Evolutionary conservation across 2,329 filamentous ascomycete genomes (phyloP).

Genomic region (Penicillium sp.): DNA sequence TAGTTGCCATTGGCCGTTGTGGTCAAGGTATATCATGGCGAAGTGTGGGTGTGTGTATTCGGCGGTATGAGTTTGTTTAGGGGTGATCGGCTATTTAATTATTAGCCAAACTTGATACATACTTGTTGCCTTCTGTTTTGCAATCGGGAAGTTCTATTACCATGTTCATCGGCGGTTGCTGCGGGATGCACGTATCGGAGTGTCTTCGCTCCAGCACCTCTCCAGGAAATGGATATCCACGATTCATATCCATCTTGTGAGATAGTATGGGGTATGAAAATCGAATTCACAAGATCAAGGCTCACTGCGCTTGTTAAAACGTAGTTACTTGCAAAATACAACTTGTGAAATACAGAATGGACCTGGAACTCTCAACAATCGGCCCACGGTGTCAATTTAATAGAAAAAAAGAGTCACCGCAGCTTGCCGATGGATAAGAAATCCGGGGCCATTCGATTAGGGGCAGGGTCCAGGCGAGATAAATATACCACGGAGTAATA

Average conservation of each 20-base stretch:
- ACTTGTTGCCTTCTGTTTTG: not conserved
- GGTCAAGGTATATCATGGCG: constrained; percentile 40
- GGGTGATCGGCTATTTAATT: constrained; percentile 19
- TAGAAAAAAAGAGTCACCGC: constrained; percentile 1
- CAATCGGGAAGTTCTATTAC: constrained; percentile 8
- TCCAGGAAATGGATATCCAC: constrained; percentile 11
- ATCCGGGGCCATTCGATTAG: constrained; percentile 9
- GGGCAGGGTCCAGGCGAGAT: constrained; percentile 1
- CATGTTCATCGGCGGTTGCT: constrained; percentile 14
- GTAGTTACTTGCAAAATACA: not conserved
- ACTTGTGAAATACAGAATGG: not conserved
- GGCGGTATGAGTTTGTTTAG: constrained; percentile 19
- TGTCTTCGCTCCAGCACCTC: constrained; percentile 24
- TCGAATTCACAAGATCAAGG: not conserved
- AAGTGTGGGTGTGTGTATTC: constrained; percentile 37
- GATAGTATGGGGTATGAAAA: not conserved
- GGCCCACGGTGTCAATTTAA: not conserved
- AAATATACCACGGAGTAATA: constrained; percentile 6
- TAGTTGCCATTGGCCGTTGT: constrained; percentile 34
- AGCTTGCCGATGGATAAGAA: constrained; percentile 12
- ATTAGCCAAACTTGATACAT: not conserved
- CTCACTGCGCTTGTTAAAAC: not conserved
- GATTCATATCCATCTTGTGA: constrained; percentile 18
- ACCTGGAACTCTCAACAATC: not conserved
- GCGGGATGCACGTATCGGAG: constrained; percentile 22